Percentiles rank a stretch among this genome's conserved stretches.
These are phyloP conservation scores for Alternaria novae-zelandiae DNA, from an alignment of 2,329 filamentous ascomycete species.

Conservation along the genomic window DNA sequence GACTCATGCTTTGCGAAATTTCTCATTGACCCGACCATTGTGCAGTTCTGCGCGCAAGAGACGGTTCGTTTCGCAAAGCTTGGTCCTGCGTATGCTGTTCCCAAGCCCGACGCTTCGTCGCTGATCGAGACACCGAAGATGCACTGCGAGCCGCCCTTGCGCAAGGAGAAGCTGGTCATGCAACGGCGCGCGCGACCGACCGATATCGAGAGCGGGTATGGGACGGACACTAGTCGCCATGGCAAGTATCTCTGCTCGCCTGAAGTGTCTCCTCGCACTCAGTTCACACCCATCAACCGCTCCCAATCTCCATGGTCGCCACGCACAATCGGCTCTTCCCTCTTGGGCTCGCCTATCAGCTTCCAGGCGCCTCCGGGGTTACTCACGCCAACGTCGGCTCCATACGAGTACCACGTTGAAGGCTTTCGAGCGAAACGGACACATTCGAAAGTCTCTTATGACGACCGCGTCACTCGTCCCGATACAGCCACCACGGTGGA, in stretches of 20 bases:
- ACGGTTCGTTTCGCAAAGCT: conserved; percentile 46
- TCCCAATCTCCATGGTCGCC: conserved; percentile 23
- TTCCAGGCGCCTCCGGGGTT: conserved; percentile 3
- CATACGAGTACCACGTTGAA: conserved; percentile 11
- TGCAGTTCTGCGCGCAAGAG: conserved; percentile 47
- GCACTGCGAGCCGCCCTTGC: conserved; percentile 22
- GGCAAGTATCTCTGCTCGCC: conserved; percentile 49
- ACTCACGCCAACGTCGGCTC: conserved; percentile 22
- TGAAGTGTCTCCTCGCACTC: conserved; percentile 47
- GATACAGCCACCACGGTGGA: conserved; percentile 8
- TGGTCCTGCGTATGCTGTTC: conserved; percentile 22
- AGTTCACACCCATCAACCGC: conserved; percentile 52
- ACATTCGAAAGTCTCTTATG: conserved; percentile 29
- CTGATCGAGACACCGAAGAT: conserved; percentile 15
- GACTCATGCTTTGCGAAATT: conserved; percentile 65
- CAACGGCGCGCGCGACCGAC: conserved; percentile 18
- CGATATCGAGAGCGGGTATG: conserved; percentile 51
- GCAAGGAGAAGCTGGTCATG: conserved; percentile 12
- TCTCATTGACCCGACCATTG: conserved; percentile 49
- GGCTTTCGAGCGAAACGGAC: conserved; percentile 34
- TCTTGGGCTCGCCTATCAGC: conserved; percentile 17
- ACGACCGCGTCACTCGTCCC: conserved; percentile 11
- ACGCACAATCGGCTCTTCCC: conserved; percentile 13
- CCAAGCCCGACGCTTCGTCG: background rate
- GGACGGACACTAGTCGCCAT: conserved; percentile 50